A percentile compares a stretch with the other conserved stretches of the same genome.
Conservation (phyloP, 2,329 filamentous ascomycete genomes). For the Phoma sp. region DNA sequence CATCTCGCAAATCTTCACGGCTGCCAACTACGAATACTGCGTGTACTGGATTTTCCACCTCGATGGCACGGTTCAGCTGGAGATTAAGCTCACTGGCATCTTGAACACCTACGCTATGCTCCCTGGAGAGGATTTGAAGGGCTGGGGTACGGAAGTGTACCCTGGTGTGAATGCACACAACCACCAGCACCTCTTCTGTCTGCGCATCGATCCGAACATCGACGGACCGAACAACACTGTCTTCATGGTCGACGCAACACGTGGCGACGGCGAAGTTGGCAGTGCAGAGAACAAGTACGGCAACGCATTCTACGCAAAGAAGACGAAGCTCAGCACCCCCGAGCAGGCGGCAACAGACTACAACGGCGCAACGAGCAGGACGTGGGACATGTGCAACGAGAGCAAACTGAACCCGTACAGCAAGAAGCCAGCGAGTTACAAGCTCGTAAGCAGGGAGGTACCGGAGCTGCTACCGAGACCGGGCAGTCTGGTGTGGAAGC, state of each 20-base stretch:
- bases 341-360: constrained; percentile 78
- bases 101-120: constrained; percentile 88
- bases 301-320: constrained; percentile 87
- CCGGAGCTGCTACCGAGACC: constrained; percentile 80
- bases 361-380: constrained; percentile 76
- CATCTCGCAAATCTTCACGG: constrained; percentile 91
- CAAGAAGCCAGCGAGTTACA: constrained; percentile 84
- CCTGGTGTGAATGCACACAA: constrained; percentile 93
- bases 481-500: constrained; percentile 83
- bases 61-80: constrained; percentile 89
- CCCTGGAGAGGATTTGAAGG: constrained; percentile 78
- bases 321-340: constrained; percentile 77
- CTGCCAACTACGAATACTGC: constrained; percentile 94
- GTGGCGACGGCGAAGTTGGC: constrained; percentile 75
- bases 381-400: constrained; percentile 90
- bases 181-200: constrained; percentile 93
- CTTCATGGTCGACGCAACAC: constrained; percentile 79
- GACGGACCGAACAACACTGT: constrained; percentile 86
- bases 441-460: constrained; percentile 86
- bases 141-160: constrained; percentile 92
- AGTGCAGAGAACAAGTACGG: constrained; percentile 85
- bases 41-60: constrained; percentile 90
- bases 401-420: constrained; percentile 85
- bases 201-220: constrained; percentile 85
- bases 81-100: constrained; percentile 89